Percentiles rank a stretch among this genome's conserved stretches.
phyloP scores from a whole-genome alignment of 202 grass and related monocot species.

The Bolboschoenoplectus hybrid region DNA sequence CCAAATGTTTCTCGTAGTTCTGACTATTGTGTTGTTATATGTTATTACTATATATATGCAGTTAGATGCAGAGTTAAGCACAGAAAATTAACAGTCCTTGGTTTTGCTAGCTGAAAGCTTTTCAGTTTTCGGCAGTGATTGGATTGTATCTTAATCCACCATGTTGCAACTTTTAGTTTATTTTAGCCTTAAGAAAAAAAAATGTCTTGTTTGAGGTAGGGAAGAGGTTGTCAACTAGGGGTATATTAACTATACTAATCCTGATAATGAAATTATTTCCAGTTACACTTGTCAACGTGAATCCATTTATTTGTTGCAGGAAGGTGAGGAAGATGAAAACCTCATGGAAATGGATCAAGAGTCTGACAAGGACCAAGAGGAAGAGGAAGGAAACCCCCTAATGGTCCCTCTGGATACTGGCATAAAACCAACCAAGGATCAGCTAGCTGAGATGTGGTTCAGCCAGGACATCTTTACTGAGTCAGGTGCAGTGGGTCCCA shows the following conservation, averaged over 20 bases:
- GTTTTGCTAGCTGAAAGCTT: neutral
- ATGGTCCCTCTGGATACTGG: slow-evolving; percentile 56
- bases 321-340: slow-evolving; percentile 55
- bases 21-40: neutral
- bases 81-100: neutral
- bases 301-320: slow-evolving; percentile 44
- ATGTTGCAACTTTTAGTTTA: neutral
- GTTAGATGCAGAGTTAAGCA: slow-evolving; percentile 3
- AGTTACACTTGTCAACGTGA: neutral
- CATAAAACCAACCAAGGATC: slow-evolving; percentile 68
- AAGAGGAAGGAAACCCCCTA: slow-evolving; percentile 71
- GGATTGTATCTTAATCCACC: neutral
- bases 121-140: neutral
- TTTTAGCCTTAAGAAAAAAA: neutral
- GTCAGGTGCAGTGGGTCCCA: slow-evolving; percentile 36
- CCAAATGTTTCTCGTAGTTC: neutral
- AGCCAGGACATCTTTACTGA: slow-evolving; percentile 78
- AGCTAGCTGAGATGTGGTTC: slow-evolving; percentile 74
- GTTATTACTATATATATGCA: neutral
- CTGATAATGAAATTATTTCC: neutral
- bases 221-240: too few species aligned
- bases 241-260: neutral
- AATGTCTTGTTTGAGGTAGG: neutral
- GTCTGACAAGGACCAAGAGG: slow-evolving; percentile 57
- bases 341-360: slow-evolving; percentile 57